These are phyloP conservation scores for Flaveria sonorensis DNA, from an alignment of 129 eudicot genomes.

Conservation along the genomic window DNA sequence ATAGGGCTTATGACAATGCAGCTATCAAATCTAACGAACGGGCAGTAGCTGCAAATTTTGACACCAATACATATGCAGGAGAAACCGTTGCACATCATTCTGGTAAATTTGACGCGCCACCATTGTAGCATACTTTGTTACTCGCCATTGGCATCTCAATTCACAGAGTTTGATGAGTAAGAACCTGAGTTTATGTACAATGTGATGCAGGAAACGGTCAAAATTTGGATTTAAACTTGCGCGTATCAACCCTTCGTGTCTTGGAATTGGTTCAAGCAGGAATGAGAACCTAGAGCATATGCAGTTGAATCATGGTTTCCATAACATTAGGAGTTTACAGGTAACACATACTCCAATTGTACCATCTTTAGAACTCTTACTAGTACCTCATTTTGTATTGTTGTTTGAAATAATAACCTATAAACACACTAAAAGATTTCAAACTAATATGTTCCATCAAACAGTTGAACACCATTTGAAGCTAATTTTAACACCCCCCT, in stretches of 20 bases:
- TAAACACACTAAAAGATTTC: not conserved
- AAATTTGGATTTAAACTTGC: constrained; percentile 65
- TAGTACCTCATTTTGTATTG: too few relatives aligned
- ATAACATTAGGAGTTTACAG: constrained; percentile 39
- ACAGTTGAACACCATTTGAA: not conserved
- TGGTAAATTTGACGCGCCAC: constrained; percentile 26
- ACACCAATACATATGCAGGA: constrained; percentile 30
- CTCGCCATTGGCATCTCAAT: not conserved
- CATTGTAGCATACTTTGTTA: not conserved
- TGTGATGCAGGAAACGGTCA: constrained; percentile 41
- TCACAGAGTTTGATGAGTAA: not conserved
- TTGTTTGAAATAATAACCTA: too few relatives aligned
- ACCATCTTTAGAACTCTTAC: not conserved
- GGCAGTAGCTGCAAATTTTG: constrained; percentile 49
- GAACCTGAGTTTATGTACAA: not conserved
- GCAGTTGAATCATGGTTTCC: constrained; percentile 34
- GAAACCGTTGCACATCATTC: constrained; percentile 27
- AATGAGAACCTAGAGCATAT: constrained; percentile 18
- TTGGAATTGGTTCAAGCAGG: constrained; percentile 32
- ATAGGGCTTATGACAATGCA: constrained; percentile 59
- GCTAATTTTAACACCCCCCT: not conserved
- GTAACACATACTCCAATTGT: constrained; percentile 19
- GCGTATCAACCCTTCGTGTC: constrained; percentile 50
- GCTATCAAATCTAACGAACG: constrained; percentile 48
- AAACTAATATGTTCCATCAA: not conserved